Evolutionary conservation across 768 basidiomycete genomes (phyloP).

Genomic region (Dentipellis fragilis): DNA sequence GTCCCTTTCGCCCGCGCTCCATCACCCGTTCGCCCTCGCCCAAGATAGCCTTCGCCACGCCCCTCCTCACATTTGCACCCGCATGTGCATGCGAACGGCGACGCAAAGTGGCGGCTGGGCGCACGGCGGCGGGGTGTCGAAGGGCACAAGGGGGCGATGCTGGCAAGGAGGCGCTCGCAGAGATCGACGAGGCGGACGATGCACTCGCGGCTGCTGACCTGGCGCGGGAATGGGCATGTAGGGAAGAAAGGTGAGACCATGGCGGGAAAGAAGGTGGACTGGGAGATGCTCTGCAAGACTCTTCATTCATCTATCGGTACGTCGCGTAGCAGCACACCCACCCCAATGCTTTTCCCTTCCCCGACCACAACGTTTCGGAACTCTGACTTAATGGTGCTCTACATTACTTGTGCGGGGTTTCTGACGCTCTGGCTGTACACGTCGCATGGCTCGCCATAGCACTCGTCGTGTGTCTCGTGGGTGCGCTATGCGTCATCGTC

Average conservation of each 20-base stretch:
- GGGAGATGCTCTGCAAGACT: constrained; percentile 85
- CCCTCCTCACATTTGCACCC: background rate
- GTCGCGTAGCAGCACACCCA: constrained; percentile 19
- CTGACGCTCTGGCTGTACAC: constrained; percentile 53
- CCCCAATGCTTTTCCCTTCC: background rate
- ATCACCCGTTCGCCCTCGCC: constrained; percentile 14
- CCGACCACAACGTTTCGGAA: too few relatives aligned
- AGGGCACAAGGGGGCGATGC: constrained; percentile 1
- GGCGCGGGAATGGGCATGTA: background rate
- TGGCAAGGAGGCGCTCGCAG: constrained; percentile 8
- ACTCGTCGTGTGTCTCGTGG: constrained; percentile 52
- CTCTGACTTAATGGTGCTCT: constrained; percentile 1
- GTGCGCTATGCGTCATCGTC: constrained; percentile 55
- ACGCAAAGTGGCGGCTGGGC: constrained; percentile 9
- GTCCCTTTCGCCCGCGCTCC: constrained; percentile 14
- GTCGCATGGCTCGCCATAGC: constrained; percentile 34
- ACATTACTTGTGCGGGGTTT: constrained; percentile 35
- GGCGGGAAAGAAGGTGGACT: constrained; percentile 38
- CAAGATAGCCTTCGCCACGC: constrained; percentile 12
- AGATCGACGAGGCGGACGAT: constrained; percentile 7
- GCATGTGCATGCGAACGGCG: constrained; percentile 1
- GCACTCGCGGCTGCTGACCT: constrained; percentile 4
- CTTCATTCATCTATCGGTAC: constrained; percentile 84
- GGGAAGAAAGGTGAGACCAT: background rate
- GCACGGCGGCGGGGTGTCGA: constrained; percentile 12